phyloP scores from a whole-genome alignment of 1,284 basidiomycete species.

The Irpex rosettiformis region DNA sequence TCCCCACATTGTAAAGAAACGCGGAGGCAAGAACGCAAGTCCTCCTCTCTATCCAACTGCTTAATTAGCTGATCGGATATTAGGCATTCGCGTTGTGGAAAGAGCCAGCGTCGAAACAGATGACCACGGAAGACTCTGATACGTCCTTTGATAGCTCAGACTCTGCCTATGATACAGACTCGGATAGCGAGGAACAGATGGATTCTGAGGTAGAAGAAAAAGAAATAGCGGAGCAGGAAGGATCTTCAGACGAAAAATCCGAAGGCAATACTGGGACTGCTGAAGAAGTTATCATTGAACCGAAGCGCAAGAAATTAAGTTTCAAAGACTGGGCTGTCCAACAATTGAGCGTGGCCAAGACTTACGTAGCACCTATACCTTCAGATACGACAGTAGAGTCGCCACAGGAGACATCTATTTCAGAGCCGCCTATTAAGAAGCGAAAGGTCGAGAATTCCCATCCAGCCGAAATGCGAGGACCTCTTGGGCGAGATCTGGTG shows the following conservation, averaged over 20 bases:
- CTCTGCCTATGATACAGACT: constrained; percentile 54
- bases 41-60: neutral
- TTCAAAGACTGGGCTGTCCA: constrained; percentile 88
- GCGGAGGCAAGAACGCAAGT: constrained; percentile 41
- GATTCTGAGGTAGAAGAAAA: constrained; percentile 15
- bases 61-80: neutral
- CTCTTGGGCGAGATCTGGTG: constrained; percentile 62
- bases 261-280: constrained; percentile 16
- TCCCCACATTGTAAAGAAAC: constrained; percentile 43
- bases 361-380: constrained; percentile 36
- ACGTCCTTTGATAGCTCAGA: constrained; percentile 76
- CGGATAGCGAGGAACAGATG: constrained; percentile 34
- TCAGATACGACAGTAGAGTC: constrained; percentile 6
- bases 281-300: constrained; percentile 8
- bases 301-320: constrained; percentile 43
- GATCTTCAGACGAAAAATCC: constrained; percentile 17
- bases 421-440: constrained; percentile 37
- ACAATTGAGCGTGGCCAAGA: constrained; percentile 63
- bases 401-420: constrained; percentile 16
- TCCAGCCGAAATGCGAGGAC: constrained; percentile 52
- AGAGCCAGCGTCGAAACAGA: constrained; percentile 15
- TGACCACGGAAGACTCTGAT: constrained; percentile 41
- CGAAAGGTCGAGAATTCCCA: constrained; percentile 33
- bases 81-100: constrained; percentile 31
- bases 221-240: constrained; percentile 19